Base-by-base conservation (phyloP, 805 yeast genomes). In the Blastobotrys attinorum region DNA sequence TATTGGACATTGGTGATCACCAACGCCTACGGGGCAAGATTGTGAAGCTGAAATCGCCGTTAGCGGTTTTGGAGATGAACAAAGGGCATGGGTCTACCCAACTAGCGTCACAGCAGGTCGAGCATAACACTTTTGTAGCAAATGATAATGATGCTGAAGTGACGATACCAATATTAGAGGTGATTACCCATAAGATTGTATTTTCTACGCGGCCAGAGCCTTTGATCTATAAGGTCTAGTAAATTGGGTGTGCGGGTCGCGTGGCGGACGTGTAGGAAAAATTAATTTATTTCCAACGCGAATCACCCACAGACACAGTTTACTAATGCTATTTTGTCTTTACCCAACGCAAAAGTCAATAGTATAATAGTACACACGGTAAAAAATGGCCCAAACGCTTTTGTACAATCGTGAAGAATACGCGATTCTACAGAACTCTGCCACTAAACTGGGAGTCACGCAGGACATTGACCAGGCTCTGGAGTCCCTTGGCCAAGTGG, bases 161-260 rank as follows among this genome's bases (percentile, higher is more conserved):
- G 21, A 43, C 29, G n/a, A 46, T 48, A 11, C 53, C 54, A 15
- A 41, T 53, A n/a, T 18, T 53, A 6, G 57, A 51, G 40, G 41
- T 53, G 11, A 45, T 53, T 18, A 44, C 39, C 22, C 51, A 53
- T 29, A 53, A 53, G 42, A 31, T 53, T 2, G 31, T 50, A 33
- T 53, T 53, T 39, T 40, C 37, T 17, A 23, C 45, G 6, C 48
- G 54, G 27, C 57, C 57, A 2, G 57, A 53, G 39, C 57, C 57
- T 1, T 40, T 52, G 15, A 47, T 49, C 8, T 25, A 25, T 25
- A 25, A n/a, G n/a, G n/a, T n/a, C n/a, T n/a, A n/a, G n/a, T n/a
- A n/a, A n/a, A n/a, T n/a, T n/a, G n/a, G n/a, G n/a, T n/a, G n/a
- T n/a, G n/a, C n/a, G n/a, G n/a, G n/a, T n/a, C n/a, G n/a, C n/a